These are phyloP conservation scores for Geotrichum citri-aurantii DNA, from an alignment of 1,139 yeast genomes.

Conservation along the genomic window DNA sequence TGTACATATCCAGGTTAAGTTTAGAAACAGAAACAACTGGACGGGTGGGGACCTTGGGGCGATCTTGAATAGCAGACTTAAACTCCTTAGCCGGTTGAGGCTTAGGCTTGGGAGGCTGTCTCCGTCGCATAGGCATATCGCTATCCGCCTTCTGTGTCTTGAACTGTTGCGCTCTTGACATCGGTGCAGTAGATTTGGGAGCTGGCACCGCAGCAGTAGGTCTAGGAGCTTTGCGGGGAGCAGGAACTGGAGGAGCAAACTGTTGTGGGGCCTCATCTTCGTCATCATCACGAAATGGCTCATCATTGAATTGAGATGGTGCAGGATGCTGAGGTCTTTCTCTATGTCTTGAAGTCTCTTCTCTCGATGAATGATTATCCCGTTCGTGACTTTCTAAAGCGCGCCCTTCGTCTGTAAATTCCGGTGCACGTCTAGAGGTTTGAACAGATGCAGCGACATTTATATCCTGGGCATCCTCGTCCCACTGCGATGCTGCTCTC, in stretches of 20 bases:
- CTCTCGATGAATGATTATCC: background rate
- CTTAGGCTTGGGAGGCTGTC: slow-evolving; percentile 14
- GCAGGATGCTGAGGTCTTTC: background rate
- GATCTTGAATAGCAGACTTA: slow-evolving; percentile 19
- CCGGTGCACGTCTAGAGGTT: background rate
- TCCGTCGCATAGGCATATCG: slow-evolving; percentile 27
- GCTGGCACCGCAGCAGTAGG: background rate
- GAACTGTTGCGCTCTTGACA: slow-evolving; percentile 20
- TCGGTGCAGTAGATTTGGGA: background rate
- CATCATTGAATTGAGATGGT: slow-evolving; percentile 3
- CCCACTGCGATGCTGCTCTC: slow-evolving; percentile 13
- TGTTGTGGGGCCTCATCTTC: background rate
- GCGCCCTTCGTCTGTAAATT: slow-evolving; percentile 18
- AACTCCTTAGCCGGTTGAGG: slow-evolving; percentile 9
- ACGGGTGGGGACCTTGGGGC: slow-evolving; percentile 24
- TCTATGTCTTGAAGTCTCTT: background rate
- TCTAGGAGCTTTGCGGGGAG: slow-evolving; percentile 1
- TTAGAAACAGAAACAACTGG: slow-evolving; percentile 30
- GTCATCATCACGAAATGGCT: slow-evolving; percentile 17
- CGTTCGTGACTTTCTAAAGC: slow-evolving; percentile 14
- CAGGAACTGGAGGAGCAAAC: slow-evolving; percentile 8
- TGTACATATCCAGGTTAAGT: slow-evolving; percentile 44
- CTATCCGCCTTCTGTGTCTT: slow-evolving; percentile 22
- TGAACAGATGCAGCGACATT: slow-evolving; percentile 6
- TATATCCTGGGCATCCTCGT: slow-evolving; percentile 22